Base-by-base conservation (phyloP, 352 stramenopile genomes). In the Pythium pectinolyticum region DNA sequence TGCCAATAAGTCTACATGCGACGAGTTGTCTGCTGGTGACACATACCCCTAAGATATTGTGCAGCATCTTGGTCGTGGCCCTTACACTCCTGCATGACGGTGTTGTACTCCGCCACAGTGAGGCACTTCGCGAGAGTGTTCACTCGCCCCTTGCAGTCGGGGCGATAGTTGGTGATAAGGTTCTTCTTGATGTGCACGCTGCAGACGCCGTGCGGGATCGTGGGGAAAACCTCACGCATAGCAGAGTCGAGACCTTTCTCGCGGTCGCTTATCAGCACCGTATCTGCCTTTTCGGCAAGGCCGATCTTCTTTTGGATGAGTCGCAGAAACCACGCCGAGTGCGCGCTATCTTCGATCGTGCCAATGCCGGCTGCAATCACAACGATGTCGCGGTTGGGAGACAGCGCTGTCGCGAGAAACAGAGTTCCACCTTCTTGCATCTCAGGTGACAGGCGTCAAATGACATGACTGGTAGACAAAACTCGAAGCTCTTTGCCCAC, bases 141-240 rank as follows among this genome's bases (percentile, higher is more conserved):
- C 17, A 55, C 25, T 9, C n/a, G 14, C 28, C 25, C 25, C 2
- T 55, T 27, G 5, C 14, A 55, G 28, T 55, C 48, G 3, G 48
- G 39, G 3, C 31, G 27, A n/a, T 28, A 41, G 20, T 41, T 28
- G 1, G 8, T 5, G 19, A 55, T 12, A 1, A 55, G 28, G 30
- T 55, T 55, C n/a, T 55, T 55, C 31, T 57, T 57, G 31, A 45
- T 30, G 24, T 57, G 49, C n/a, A 57, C n/a, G 14, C 31, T 46
- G 32, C 49, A 57, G 14, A 34, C 43, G 0, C 49, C 22, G 49
- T 57, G 34, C 1, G 49, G 49, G 9, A 34, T 4, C 1, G 28
- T 14, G 3, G 49, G 49, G 20, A 57, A 2, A 9, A 57, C 49
- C 0, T 1, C 25, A 19, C 0, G 1, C n/a, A 57, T 6, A 0